Base-by-base conservation (phyloP, 2,329 filamentous ascomycete genomes). In the Aspergillus ruber region DNA sequence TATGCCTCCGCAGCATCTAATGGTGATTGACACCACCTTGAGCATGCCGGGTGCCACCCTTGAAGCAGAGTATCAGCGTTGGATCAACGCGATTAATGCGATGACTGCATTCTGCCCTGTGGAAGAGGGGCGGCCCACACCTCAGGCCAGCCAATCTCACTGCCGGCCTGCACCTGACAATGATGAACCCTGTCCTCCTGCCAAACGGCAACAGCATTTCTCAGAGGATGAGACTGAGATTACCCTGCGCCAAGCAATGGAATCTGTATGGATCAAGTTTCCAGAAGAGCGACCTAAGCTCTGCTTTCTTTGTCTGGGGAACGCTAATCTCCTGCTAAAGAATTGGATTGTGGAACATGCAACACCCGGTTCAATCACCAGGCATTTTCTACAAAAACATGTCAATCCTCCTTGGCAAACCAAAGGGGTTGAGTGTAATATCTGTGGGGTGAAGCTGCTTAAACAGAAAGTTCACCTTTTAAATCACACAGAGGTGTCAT, bases 1-100 rank as follows among this genome's bases (percentile, higher is more conserved):
- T 23, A 58, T 62, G 42, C 43, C 51, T 49, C 52, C 47, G 6
- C 43, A 62, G 48, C 44, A 60, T 54, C 48, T 60, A 33, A 53
- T 45, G 27, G 36, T 61, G 29, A 56, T 63, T 35, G 52, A 62
- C 35, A 51, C 29, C 33, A 47, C 56, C 10, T 47, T 61, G 29
- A 59, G 52, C 8, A 53, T 61, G 41, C 54, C 52, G 6, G 54
- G 56, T 41, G 41, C 42, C 17, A 61, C 47, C 2, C 15, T 58
- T 17, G 48, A 57, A 52, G 49, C 49, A 42, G 58, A 63, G 46
- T 54, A 52, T 50, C 23, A 56, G 46, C 54, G 53, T 25, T 46
- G 52, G 42, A 63, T 61, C 45, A 29, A 35, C 15, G 15, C 12
- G 2, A n/a, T 35, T 35, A 35, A 12, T 25, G 23, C 7, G 9